A percentile compares a stretch with the other conserved stretches of the same genome.
phyloP scores from a whole-genome alignment of 192 early-diverging fungal genomes.

The Coemansia sp. region DNA sequence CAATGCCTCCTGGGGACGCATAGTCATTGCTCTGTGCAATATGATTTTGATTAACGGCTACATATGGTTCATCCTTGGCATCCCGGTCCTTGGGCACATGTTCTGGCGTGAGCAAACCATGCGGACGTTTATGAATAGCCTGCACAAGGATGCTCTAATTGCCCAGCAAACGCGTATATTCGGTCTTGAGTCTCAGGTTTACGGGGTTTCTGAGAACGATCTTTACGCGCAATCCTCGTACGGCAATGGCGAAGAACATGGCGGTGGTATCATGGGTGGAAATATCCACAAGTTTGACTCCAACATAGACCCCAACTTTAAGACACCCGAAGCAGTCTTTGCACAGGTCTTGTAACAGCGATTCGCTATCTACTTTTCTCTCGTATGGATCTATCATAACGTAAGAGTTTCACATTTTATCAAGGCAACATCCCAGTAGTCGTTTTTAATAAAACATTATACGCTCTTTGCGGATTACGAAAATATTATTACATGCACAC shows the following conservation, averaged over 20 bases:
- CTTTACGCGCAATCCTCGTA: constrained; percentile 18
- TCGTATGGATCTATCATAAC: no score
- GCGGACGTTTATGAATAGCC: constrained; percentile 46
- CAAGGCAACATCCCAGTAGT: no score
- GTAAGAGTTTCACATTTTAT: no score
- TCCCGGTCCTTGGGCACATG: constrained; percentile 38
- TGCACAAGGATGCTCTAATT: constrained; percentile 44
- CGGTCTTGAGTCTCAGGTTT: constrained; percentile 25
- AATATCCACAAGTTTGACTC: constrained; percentile 5
- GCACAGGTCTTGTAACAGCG: constrained; percentile 2
- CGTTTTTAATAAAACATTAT: no score
- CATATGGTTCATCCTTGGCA: constrained; percentile 42
- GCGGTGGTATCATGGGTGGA: constrained; percentile 7
- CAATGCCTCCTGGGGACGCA: constrained; percentile 40
- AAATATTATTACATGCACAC: no score
- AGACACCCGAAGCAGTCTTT: constrained; percentile 12
- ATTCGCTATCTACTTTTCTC: no score
- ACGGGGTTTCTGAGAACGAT: constrained; percentile 26
- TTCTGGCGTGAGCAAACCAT: constrained; percentile 47
- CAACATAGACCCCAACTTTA: constrained; percentile 10
- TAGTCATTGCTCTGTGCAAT: constrained; percentile 31
- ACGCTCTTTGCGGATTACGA: no score
- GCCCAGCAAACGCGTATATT: constrained; percentile 39
- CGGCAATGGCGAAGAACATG: constrained; percentile 17
- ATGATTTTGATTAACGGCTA: constrained; percentile 38